These are phyloP conservation scores for Telfairia occidentalis DNA, from an alignment of 331 rosid species.

Conservation along the genomic window DNA sequence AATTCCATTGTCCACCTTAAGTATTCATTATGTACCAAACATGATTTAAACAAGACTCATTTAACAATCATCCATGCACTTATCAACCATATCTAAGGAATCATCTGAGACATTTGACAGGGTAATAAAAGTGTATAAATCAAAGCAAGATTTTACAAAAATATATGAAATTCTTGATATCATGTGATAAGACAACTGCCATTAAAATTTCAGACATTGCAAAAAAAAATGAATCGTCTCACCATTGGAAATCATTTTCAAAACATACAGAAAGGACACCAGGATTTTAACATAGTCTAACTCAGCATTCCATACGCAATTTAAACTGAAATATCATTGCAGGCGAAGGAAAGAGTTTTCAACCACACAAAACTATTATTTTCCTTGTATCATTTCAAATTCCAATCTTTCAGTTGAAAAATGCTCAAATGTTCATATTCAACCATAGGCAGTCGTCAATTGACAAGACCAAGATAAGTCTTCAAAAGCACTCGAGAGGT, in stretches of 20 bases:
- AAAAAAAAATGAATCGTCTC: background rate
- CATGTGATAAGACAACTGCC: background rate
- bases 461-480: background rate
- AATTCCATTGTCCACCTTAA: background rate
- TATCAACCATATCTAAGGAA: background rate
- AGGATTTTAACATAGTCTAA: background rate
- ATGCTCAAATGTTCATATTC: background rate
- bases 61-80: background rate
- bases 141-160: background rate
- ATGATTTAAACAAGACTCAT: background rate
- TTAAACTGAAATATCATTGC: background rate
- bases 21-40: background rate
- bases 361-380: background rate
- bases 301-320: background rate
- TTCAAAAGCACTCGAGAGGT: background rate
- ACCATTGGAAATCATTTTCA: background rate
- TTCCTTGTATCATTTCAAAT: background rate
- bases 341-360: background rate
- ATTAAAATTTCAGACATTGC: background rate
- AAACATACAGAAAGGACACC: background rate
- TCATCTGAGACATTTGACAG: background rate
- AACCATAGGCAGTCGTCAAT: background rate
- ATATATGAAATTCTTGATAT: background rate
- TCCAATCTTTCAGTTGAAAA: background rate
- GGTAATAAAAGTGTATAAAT: background rate